Conservation (phyloP, 2,329 filamentous ascomycete genomes). For the Colletotrichum noveboracense region DNA sequence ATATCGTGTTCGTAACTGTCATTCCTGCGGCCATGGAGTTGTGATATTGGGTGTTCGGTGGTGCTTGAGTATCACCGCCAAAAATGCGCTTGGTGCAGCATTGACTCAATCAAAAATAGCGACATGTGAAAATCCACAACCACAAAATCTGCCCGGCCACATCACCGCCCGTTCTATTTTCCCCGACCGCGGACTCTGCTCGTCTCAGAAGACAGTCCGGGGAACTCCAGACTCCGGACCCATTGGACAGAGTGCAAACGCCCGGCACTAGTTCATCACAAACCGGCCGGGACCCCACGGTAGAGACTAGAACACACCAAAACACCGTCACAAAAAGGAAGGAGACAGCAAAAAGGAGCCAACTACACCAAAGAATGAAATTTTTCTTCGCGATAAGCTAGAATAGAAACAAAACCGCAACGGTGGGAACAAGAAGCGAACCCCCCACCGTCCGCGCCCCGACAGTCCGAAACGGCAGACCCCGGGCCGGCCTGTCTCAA, state of each 20-base stretch:
- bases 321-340: not conserved
- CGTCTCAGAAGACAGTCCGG: not conserved
- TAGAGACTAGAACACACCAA: not conserved
- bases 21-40: not conserved
- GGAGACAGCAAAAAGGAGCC: not conserved
- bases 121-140: not conserved
- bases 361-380: not conserved
- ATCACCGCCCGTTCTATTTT: not conserved
- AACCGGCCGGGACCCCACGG: not conserved
- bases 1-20: not conserved
- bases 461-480: constrained; percentile 9
- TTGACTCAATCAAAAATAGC: not conserved
- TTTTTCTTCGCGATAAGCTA: not conserved
- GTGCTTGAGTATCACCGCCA: not conserved
- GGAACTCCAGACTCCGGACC: not conserved
- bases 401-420: not conserved
- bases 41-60: not conserved
- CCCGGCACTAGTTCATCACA: not conserved
- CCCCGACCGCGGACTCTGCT: not conserved
- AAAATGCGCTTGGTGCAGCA: not conserved
- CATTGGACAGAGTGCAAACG: not conserved
- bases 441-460: not conserved
- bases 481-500: constrained; percentile 8
- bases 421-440: not conserved
- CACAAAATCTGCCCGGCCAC: not conserved